Percentiles rank a stretch among this genome's conserved stretches.
These are phyloP conservation scores for Maudiozyma barnettii DNA, from an alignment of 805 yeast species.

Conservation along the genomic window DNA sequence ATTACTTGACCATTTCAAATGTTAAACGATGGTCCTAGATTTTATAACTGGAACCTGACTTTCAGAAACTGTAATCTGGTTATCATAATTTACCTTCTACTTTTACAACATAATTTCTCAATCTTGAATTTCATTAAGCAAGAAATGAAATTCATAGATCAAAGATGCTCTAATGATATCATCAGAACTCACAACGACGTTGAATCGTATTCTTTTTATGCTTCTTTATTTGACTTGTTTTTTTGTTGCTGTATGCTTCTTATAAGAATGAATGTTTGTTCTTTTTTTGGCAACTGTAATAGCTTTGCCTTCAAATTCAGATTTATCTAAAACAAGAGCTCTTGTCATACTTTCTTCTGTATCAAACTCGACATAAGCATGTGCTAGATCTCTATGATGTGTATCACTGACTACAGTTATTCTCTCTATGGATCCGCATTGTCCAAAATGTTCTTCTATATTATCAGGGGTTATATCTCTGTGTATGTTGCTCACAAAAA, in stretches of 20 bases:
- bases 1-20: no score
- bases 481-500: constrained; percentile 46
- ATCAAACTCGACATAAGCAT: constrained; percentile 55
- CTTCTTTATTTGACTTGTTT: neutral
- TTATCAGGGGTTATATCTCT: constrained; percentile 41
- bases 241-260: constrained; percentile 1
- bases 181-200: no score
- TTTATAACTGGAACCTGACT: no score
- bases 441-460: constrained; percentile 38
- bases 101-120: no score
- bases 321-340: constrained; percentile 39
- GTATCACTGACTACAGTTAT: constrained; percentile 39
- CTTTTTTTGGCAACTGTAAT: constrained; percentile 42
- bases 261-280: constrained; percentile 44
- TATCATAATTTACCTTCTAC: no score
- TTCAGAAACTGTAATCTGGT: no score
- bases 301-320: constrained; percentile 37
- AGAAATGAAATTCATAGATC: no score
- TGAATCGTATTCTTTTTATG: neutral
- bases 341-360: constrained; percentile 32
- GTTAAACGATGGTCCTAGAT: no score
- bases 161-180: no score
- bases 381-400: constrained; percentile 43
- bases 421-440: constrained; percentile 39
- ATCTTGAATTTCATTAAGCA: no score